Evolutionary conservation across 2,329 filamentous ascomycete genomes (phyloP).

Genomic region (Trichoderma sp.): DNA sequence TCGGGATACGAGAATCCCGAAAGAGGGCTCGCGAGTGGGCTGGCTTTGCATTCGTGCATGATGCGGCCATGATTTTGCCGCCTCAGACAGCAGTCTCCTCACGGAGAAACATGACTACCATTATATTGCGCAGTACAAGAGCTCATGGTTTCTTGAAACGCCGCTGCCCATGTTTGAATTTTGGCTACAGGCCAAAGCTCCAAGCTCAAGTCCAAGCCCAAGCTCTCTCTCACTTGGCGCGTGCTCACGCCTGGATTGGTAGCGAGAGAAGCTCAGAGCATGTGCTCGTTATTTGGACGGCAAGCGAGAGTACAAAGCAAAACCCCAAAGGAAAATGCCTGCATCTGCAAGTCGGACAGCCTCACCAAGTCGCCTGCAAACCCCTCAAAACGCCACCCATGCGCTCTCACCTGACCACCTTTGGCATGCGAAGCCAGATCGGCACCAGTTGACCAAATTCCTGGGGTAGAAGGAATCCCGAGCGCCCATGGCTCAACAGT

Average conservation of each 20-base stretch:
- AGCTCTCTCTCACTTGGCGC: not conserved
- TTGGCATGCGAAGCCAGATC: slow-evolving; percentile 15
- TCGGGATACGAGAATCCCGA: slow-evolving; percentile 12
- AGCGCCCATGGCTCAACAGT: not conserved
- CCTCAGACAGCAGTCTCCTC: not conserved
- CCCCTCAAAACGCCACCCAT: slow-evolving; percentile 6
- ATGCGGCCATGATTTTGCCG: slow-evolving; percentile 1
- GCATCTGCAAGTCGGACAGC: not conserved
- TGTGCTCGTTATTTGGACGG: not conserved
- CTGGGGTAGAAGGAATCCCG: slow-evolving; percentile 4
- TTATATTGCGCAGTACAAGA: not conserved
- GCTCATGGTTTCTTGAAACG: not conserved
- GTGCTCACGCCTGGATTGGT: not conserved
- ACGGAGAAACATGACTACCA: not conserved
- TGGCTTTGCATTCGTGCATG: not conserved
- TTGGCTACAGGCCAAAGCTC: not conserved
- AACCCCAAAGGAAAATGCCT: not conserved
- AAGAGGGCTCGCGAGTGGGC: not conserved
- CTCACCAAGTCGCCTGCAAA: not conserved
- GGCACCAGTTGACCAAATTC: not conserved
- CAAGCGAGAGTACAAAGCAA: not conserved
- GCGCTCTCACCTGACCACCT: slow-evolving; percentile 12
- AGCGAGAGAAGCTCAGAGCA: not conserved
- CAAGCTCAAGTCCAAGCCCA: not conserved
- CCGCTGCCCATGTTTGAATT: not conserved